These are phyloP conservation scores for Elsinoe australis DNA, from an alignment of 2,329 filamentous ascomycete species.

Conservation along the genomic window DNA sequence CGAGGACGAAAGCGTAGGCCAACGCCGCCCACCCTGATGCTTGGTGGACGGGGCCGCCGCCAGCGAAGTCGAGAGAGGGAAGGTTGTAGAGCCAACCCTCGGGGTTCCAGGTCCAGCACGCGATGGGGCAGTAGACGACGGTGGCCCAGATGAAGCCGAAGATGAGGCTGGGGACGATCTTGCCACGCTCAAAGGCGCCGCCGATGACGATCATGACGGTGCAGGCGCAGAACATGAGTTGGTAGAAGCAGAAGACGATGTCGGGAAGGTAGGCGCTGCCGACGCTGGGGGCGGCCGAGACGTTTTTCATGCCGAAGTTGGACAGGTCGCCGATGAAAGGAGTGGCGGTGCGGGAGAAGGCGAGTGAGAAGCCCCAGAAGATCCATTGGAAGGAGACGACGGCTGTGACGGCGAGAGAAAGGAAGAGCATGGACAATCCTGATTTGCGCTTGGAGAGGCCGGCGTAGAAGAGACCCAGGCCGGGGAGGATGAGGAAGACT, in stretches of 20 bases:
- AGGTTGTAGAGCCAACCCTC: constrained; percentile 58
- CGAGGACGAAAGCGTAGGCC: constrained; percentile 56
- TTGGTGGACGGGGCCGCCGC: constrained; percentile 58
- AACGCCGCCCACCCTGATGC: constrained; percentile 56
- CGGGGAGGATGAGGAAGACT: constrained; percentile 60
- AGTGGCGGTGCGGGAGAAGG: constrained; percentile 53
- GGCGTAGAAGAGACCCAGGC: constrained; percentile 58
- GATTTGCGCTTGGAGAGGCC: constrained; percentile 57
- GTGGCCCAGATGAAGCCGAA: constrained; percentile 59
- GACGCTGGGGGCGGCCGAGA: constrained; percentile 53
- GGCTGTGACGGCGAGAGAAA: constrained; percentile 22
- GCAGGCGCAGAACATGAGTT: constrained; percentile 55
- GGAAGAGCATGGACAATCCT: constrained; percentile 54
- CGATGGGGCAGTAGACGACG: constrained; percentile 56
- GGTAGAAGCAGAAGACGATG: constrained; percentile 59
- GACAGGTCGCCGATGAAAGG: constrained; percentile 56
- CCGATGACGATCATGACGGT: constrained; percentile 60
- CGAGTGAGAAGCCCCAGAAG: constrained; percentile 54
- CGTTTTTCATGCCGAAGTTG: constrained; percentile 55
- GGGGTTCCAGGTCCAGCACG: constrained; percentile 62
- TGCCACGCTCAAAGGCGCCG: constrained; percentile 56
- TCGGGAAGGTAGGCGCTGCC: constrained; percentile 53
- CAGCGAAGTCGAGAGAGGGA: constrained; percentile 53
- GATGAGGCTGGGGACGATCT: constrained; percentile 56
- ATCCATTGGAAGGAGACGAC: constrained; percentile 55